Evolutionary conservation across 257 asterid genomes (phyloP).

Genomic region (Ballota nigra): DNA sequence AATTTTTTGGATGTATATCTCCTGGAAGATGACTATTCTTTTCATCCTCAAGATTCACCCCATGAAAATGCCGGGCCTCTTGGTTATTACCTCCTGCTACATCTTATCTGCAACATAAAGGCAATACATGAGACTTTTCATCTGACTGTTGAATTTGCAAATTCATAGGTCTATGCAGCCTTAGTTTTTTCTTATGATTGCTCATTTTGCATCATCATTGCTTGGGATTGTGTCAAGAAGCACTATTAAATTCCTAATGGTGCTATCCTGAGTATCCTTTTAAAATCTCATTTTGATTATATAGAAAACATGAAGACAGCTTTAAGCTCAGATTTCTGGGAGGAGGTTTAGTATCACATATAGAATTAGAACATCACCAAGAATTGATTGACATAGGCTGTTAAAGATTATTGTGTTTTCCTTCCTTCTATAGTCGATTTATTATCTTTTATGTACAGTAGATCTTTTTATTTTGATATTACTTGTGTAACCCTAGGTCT

Average conservation of each 20-base stretch:
- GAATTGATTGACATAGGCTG: not conserved
- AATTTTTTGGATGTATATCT: not conserved
- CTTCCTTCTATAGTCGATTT: not conserved
- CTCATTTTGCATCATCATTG: not conserved
- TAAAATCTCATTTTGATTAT: not conserved
- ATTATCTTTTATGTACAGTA: not conserved
- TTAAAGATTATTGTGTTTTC: not conserved
- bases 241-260: not conserved
- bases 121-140: constrained; percentile 1
- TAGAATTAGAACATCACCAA: not conserved
- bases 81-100: not conserved
- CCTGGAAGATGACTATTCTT: not conserved
- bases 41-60: not conserved
- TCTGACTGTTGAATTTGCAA: not conserved
- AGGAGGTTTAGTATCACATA: not conserved
- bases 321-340: not conserved
- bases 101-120: not conserved
- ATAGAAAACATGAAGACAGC: not conserved
- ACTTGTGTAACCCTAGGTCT: not conserved
- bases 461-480: not conserved
- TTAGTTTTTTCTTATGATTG: not conserved
- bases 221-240: not conserved
- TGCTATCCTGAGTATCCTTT: not conserved
- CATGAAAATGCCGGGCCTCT: not conserved
- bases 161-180: not conserved